Evolutionary conservation across 495 filamentous ascomycete genomes (phyloP), one percentile per base, ranked within the genome.

Genomic region (Penicillium pancosmium): DNA sequence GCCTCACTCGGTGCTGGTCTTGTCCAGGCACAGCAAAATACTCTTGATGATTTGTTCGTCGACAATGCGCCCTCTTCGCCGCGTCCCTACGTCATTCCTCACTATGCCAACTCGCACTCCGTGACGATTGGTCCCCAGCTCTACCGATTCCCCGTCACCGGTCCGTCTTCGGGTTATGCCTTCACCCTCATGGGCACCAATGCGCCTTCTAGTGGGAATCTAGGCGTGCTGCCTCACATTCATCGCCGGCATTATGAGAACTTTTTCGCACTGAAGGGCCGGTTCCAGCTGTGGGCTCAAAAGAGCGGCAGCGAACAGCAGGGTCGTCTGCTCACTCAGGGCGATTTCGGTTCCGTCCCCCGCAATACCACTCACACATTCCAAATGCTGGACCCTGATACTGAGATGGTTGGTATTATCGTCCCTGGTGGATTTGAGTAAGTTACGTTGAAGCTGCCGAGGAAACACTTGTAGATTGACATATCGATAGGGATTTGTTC

Each of bases 401-500:
- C 73, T 1, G 73, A 78, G 62, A 72, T 81, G 68, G 65, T 71
- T 9, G 77, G 77, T 1, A 70, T 78, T 0, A 69, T 81, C 34
- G 64, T 68, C 3, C 78, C 78, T 18, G 78, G 78, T 47, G 77
- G 77, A 10, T 79, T 80, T 43, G 78, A 81, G 69, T 75, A 68
- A 52, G 64, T 57, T 33, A 4, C 6, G 3, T 31, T 31, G 6
- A 31, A 7, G 8, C 8, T 31, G 27, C 27, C 27, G 27, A 4
- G 27, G 27, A 31, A 2, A 8, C 8, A 23, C 23, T 23, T 23
- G 23, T 31, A 6, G 4, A 31, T 31, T 31, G 27, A 31, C 41
- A 40, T 18, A 27, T 18, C 19, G n/a, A 34, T 21, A 76, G 72
- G 60, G 70, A 73, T 10, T 66, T 76, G 5, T 78, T 78, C 55